Evolutionary conservation across 305 asterid species (phyloP).

Genomic region (Ruellia speciosa): DNA sequence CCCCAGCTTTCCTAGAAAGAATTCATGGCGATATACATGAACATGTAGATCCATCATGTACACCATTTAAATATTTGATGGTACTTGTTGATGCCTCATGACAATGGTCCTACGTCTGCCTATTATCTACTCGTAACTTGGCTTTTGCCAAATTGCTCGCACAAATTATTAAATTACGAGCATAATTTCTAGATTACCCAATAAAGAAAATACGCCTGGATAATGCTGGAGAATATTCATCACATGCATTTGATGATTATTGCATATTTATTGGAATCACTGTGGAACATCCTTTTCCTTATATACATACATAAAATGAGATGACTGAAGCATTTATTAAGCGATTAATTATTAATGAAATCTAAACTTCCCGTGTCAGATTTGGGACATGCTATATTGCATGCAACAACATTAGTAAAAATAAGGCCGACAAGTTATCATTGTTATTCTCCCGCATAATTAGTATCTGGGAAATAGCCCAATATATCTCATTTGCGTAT

Average conservation of each 20-base stretch:
- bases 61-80: neutral
- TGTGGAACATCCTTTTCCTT: no score
- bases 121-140: neutral
- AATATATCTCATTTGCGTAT: no score
- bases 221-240: no score
- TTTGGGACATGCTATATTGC: slow-evolving; percentile 8
- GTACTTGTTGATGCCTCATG: neutral
- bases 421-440: no score
- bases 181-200: no score
- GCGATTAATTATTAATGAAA: no score
- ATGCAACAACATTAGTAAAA: no score
- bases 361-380: neutral
- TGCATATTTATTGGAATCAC: no score
- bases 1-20: neutral
- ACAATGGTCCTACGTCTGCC: neutral
- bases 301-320: neutral
- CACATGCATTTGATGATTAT: no score
- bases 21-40: neutral
- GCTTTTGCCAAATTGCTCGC: slow-evolving; percentile 1
- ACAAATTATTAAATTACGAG: neutral
- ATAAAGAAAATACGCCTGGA: no score
- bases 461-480: no score
- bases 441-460: no score
- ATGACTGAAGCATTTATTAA: neutral
- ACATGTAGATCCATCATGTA: neutral